These are phyloP conservation scores for Mortierella claussenii DNA, from an alignment of 192 early-diverging fungal species.

Conservation along the genomic window DNA sequence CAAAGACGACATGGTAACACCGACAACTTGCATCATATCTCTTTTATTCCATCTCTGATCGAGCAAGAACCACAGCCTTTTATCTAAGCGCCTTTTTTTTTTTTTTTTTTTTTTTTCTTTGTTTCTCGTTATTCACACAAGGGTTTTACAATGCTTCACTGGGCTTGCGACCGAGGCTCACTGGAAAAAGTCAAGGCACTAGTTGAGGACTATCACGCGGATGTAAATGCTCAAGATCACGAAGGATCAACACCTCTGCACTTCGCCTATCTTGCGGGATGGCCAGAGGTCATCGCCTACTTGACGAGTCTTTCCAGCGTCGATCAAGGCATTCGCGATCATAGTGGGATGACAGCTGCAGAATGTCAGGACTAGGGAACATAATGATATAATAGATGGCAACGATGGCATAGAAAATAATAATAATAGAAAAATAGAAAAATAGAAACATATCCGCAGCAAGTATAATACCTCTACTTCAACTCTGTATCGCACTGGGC, in stretches of 20 bases:
- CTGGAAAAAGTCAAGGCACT: constrained; percentile 55
- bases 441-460: no score
- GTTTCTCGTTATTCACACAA: constrained; percentile 9
- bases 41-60: no score
- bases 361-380: constrained; percentile 30
- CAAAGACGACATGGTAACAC: constrained; percentile 37
- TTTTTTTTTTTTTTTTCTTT: neutral
- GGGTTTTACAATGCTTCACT: constrained; percentile 65
- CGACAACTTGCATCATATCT: no score
- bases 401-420: no score
- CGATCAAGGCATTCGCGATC: constrained; percentile 24
- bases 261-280: constrained; percentile 36
- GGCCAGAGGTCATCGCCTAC: constrained; percentile 26
- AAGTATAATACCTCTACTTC: neutral
- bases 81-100: no score
- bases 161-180: constrained; percentile 63
- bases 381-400: no score
- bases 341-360: constrained; percentile 29
- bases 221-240: constrained; percentile 50
- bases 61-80: no score
- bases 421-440: no score
- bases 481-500: neutral
- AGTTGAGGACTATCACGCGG: constrained; percentile 35
- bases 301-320: constrained; percentile 26
- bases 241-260: constrained; percentile 47